These are phyloP conservation scores for Metschnikowia reukaufii DNA, from an alignment of 805 yeast genomes.

Conservation along the genomic window DNA sequence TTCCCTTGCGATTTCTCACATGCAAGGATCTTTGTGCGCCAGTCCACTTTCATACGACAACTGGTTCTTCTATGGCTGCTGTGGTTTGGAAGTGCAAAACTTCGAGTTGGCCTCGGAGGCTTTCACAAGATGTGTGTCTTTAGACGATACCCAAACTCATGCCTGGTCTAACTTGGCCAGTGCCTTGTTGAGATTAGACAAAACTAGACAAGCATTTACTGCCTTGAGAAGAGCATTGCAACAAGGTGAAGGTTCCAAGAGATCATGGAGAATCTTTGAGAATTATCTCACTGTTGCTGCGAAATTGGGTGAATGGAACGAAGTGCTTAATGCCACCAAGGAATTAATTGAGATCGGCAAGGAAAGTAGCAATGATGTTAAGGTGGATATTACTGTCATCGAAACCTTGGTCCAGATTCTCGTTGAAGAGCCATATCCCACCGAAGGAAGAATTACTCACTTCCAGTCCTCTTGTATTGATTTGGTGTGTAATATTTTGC, in stretches of 20 bases:
- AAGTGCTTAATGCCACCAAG: constrained; percentile 73
- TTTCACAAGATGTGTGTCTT: constrained; percentile 82
- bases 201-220: constrained; percentile 74
- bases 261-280: constrained; percentile 89
- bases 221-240: constrained; percentile 81
- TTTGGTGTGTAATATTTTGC: constrained; percentile 67
- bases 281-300: constrained; percentile 82
- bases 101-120: constrained; percentile 86
- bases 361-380: constrained; percentile 56
- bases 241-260: constrained; percentile 60
- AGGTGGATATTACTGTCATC: constrained; percentile 72
- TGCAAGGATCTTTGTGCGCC: constrained; percentile 69
- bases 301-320: constrained; percentile 83
- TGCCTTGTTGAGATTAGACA: constrained; percentile 63
- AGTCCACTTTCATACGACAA: constrained; percentile 76
- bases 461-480: constrained; percentile 71
- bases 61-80: constrained; percentile 92
- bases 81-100: constrained; percentile 72
- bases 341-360: constrained; percentile 58
- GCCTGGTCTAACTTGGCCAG: constrained; percentile 94
- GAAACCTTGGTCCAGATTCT: constrained; percentile 71
- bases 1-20: constrained; percentile 57
- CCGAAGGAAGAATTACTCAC: constrained; percentile 45
- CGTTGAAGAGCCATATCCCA: constrained; percentile 50
- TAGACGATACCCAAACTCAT: constrained; percentile 76